phyloP scores from a whole-genome alignment of 1,284 basidiomycete species.

The Apiotrichum gracile region DNA sequence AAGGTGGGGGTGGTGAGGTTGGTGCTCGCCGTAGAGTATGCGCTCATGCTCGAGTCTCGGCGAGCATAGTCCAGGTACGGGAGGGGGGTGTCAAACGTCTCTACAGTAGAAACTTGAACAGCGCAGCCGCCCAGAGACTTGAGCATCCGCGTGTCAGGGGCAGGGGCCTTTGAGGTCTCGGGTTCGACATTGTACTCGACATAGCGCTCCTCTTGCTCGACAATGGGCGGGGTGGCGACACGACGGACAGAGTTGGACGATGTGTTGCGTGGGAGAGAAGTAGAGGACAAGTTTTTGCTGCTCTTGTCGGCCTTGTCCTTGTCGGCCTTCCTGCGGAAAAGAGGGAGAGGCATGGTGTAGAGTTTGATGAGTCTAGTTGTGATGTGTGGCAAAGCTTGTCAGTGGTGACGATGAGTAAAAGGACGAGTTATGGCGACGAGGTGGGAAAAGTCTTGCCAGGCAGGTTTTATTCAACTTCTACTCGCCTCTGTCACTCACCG shows the following conservation, averaged over 20 bases:
- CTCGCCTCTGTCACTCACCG: too few species aligned
- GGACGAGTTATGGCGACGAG: too few species aligned
- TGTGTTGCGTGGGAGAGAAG: neutral
- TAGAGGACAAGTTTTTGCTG: neutral
- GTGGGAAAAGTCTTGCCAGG: too few species aligned
- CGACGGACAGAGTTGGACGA: neutral
- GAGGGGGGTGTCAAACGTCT: neutral
- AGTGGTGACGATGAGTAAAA: neutral
- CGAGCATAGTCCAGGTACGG: neutral
- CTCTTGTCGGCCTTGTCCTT: neutral
- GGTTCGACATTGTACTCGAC: constrained; percentile 1
- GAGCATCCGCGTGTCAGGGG: neutral
- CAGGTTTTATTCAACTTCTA: too few species aligned
- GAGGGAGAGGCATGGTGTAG: neutral
- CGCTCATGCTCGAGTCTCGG: neutral
- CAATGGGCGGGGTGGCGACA: neutral
- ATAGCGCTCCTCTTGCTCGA: neutral
- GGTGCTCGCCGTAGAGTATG: neutral
- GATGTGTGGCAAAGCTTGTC: neutral
- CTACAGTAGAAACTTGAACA: neutral
- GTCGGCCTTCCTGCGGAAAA: neutral
- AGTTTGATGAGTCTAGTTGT: neutral
- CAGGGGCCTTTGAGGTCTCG: neutral
- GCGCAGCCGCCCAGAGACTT: neutral
- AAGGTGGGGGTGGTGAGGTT: neutral